Evolutionary conservation across 257 asterid species (phyloP).

Genomic region (Nicotiana tabacum): DNA sequence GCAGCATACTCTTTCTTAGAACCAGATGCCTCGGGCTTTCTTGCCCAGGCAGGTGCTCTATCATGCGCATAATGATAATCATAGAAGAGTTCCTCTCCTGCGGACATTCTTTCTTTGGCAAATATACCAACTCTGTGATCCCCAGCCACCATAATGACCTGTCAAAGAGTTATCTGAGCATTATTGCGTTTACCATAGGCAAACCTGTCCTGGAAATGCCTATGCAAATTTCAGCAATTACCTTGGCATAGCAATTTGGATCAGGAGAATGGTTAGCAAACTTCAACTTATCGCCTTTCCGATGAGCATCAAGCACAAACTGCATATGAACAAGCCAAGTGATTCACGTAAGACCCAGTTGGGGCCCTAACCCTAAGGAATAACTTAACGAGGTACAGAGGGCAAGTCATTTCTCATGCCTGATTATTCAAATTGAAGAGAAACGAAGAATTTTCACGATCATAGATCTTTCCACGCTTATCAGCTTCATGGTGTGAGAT

Average conservation of each 20-base stretch:
- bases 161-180: constrained; percentile 20
- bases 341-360: constrained; percentile 4
- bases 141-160: constrained; percentile 93
- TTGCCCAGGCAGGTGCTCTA: constrained; percentile 91
- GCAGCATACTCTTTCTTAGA: constrained; percentile 25
- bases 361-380: background rate
- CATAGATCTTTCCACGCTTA: constrained; percentile 79
- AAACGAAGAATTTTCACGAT: constrained; percentile 66
- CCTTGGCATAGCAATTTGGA: constrained; percentile 95
- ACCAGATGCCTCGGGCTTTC: constrained; percentile 76
- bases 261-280: constrained; percentile 91
- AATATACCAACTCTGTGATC: constrained; percentile 91
- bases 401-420: constrained; percentile 27
- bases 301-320: constrained; percentile 90
- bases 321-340: constrained; percentile 25
- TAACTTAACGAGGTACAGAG: background rate
- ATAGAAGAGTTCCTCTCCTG: constrained; percentile 88
- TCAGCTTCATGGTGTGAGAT: constrained; percentile 83
- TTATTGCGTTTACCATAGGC: background rate
- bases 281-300: constrained; percentile 89
- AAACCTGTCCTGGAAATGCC: background rate
- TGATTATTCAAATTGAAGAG: constrained; percentile 66
- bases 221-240: constrained; percentile 21
- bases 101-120: constrained; percentile 69
- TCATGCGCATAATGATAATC: constrained; percentile 83